These are phyloP conservation scores for Akebia trifoliata DNA, from an alignment of 164 flowering plant genomes.

Conservation along the genomic window DNA sequence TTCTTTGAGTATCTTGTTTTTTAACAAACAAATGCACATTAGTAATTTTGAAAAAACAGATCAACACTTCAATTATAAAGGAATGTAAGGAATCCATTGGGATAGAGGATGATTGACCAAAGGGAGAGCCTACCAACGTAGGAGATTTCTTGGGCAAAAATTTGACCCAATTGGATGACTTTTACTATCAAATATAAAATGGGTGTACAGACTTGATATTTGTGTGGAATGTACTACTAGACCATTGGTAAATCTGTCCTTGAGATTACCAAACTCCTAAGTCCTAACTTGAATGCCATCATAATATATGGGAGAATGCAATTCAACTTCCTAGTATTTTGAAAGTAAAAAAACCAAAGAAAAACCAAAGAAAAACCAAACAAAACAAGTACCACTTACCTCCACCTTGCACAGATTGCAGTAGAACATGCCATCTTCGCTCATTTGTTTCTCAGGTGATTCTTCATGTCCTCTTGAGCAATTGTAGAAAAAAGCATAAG, in stretches of 20 bases:
- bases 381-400: conserved; percentile 57
- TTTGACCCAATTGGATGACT: background rate
- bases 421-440: conserved; percentile 98
- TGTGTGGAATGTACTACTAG: too few relatives aligned
- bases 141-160: background rate
- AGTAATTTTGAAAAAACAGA: too few relatives aligned
- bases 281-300: background rate
- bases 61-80: background rate
- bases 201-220: too few relatives aligned
- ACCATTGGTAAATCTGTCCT: too few relatives aligned
- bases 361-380: background rate
- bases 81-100: background rate
- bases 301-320: background rate
- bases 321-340: background rate
- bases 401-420: conserved; percentile 97
- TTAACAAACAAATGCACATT: too few relatives aligned
- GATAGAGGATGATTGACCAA: too few relatives aligned
- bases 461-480: conserved; percentile 41
- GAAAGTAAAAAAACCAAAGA: background rate
- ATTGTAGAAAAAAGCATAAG: conserved; percentile 51
- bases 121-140: too few relatives aligned
- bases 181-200: background rate
- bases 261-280: background rate
- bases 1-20: too few relatives aligned
- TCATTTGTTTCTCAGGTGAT: conserved; percentile 55